Evolutionary conservation across 352 stramenopile species (phyloP).

Genomic region (Phytophthora niederhauseri): DNA sequence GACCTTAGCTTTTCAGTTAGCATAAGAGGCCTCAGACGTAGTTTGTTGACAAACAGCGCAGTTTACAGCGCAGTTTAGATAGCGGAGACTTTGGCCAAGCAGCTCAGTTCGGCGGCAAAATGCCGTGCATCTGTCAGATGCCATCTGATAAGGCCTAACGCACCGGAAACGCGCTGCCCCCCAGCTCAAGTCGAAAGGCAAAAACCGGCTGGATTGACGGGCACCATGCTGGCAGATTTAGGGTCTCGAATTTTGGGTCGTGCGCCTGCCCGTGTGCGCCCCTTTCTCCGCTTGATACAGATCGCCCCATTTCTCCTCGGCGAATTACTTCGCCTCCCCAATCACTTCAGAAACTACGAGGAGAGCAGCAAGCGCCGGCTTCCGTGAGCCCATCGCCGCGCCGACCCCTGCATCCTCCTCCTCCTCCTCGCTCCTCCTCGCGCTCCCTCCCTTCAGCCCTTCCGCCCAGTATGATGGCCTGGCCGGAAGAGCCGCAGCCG

Average conservation of each 20-base stretch:
- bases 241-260: slow-evolving; percentile 1
- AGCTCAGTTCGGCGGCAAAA: neutral
- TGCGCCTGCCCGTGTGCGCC: neutral
- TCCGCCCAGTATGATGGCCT: slow-evolving; percentile 38
- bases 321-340: slow-evolving; percentile 2
- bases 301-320: slow-evolving; percentile 14
- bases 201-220: neutral
- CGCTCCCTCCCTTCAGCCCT: neutral
- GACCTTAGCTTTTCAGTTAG: no score
- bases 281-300: slow-evolving; percentile 24
- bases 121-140: no score
- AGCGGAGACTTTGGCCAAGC: neutral
- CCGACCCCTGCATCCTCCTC: no score
- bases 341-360: slow-evolving; percentile 38
- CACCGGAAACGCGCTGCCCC: neutral
- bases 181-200: neutral
- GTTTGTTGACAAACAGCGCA: no score
- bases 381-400: neutral
- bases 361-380: slow-evolving; percentile 7
- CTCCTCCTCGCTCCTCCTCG: no score
- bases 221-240: neutral
- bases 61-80: neutral
- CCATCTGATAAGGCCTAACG: neutral
- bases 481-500: slow-evolving; percentile 37
- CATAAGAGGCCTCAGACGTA: no score